These are phyloP conservation scores for Gentiana straminea DNA, from an alignment of 257 asterid species.

Conservation along the genomic window DNA sequence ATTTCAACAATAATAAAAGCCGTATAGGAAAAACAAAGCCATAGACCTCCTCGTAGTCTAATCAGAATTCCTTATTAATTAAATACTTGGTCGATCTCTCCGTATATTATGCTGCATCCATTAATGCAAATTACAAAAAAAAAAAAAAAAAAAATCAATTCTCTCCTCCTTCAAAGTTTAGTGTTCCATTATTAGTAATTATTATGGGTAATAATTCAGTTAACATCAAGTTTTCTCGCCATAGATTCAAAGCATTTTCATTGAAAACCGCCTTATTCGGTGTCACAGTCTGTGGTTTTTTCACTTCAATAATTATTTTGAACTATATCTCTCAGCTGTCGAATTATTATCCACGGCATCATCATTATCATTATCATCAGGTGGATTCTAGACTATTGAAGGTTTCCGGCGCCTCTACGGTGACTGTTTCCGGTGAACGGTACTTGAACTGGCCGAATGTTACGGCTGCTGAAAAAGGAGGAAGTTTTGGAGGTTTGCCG, in stretches of 20 bases:
- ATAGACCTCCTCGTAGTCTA: too few species aligned
- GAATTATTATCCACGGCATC: constrained; percentile 11
- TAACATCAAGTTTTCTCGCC: background rate
- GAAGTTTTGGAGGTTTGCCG: background rate
- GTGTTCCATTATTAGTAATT: too few species aligned
- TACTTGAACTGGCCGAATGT: background rate
- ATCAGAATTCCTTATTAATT: too few species aligned
- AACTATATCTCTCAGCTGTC: constrained; percentile 21
- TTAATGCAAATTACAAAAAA: too few species aligned
- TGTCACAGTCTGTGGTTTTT: constrained; percentile 23
- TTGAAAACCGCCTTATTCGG: constrained; percentile 12
- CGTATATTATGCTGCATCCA: too few species aligned
- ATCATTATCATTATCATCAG: constrained; percentile 5
- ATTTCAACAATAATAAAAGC: too few species aligned
- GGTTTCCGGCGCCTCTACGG: background rate
- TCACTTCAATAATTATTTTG: constrained; percentile 20
- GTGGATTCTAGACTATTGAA: constrained; percentile 7
- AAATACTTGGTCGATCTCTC: too few species aligned
- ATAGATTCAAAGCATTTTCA: constrained; percentile 6
- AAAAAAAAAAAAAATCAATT: too few species aligned
- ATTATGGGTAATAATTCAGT: too few species aligned
- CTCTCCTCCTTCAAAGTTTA: too few species aligned
- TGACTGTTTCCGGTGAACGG: background rate
- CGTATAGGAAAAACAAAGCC: too few species aligned
- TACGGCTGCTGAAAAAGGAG: background rate